These are phyloP conservation scores for Saturnispora gosingensis DNA, from an alignment of 805 yeast species.

Conservation along the genomic window DNA sequence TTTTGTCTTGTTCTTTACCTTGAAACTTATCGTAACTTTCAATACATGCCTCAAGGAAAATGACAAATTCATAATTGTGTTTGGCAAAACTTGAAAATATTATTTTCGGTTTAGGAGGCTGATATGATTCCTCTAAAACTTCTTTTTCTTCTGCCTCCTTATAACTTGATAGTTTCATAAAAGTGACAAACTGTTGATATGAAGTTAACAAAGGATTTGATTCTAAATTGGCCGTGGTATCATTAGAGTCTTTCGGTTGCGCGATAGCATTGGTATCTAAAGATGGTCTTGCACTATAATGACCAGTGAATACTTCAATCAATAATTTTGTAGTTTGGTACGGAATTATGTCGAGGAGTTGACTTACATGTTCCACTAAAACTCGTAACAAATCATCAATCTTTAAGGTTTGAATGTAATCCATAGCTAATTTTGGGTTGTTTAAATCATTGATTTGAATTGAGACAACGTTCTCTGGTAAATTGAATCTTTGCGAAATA, in stretches of 20 bases:
- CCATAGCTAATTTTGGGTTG: conserved; percentile 50
- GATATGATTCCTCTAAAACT: conserved; percentile 50
- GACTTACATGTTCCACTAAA: conserved; percentile 43
- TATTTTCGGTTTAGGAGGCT: conserved; percentile 84
- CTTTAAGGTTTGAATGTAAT: conserved; percentile 56
- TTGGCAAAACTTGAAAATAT: conserved; percentile 82
- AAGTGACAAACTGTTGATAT: conserved; percentile 35
- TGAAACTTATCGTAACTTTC: conserved; percentile 70
- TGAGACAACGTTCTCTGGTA: conserved; percentile 66
- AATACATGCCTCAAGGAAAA: conserved; percentile 84
- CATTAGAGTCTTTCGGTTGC: conserved; percentile 12
- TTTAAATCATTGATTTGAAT: conserved; percentile 60
- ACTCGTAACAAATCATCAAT: conserved; percentile 73
- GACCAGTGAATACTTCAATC: conserved; percentile 85
- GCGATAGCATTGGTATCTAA: conserved; percentile 13
- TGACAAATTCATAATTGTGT: conserved; percentile 81
- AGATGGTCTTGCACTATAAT: conserved; percentile 41
- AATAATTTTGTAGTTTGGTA: conserved; percentile 73
- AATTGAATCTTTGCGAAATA: conserved; percentile 61
- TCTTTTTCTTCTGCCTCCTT: conserved; percentile 6
- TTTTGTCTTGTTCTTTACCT: conserved; percentile 58
- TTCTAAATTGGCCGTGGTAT: not conserved
- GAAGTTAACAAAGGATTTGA: conserved; percentile 46
- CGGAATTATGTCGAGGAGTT: conserved; percentile 58
- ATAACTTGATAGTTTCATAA: conserved; percentile 19